A percentile compares a stretch with the other conserved stretches of the same genome.
These are phyloP conservation scores for Gamarada debralockiae DNA, from an alignment of 495 filamentous ascomycete species.

Conservation along the genomic window DNA sequence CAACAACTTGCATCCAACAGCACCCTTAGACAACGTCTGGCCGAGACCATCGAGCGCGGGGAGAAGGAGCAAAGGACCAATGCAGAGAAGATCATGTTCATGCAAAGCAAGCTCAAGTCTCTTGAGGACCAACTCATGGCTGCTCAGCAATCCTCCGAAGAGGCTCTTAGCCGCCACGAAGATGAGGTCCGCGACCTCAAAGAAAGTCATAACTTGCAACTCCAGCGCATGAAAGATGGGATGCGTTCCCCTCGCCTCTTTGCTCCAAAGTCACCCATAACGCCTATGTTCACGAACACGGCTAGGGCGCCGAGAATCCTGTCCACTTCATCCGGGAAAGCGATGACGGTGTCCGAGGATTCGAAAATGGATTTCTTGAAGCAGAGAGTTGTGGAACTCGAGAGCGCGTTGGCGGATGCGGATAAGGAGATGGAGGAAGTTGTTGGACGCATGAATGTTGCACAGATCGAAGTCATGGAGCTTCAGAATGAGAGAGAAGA, in stretches of 20 bases:
- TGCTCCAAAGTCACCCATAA: slow-evolving; percentile 53
- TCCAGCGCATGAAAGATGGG: slow-evolving; percentile 57
- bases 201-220: slow-evolving; percentile 73
- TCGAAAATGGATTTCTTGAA: slow-evolving; percentile 68
- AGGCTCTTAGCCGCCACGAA: slow-evolving; percentile 75
- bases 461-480: slow-evolving; percentile 90
- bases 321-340: slow-evolving; percentile 32
- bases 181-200: slow-evolving; percentile 73
- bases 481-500: slow-evolving; percentile 90
- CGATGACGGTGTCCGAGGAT: slow-evolving; percentile 34
- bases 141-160: slow-evolving; percentile 85
- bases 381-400: slow-evolving; percentile 72
- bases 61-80: slow-evolving; percentile 80
- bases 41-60: slow-evolving; percentile 78
- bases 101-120: slow-evolving; percentile 73
- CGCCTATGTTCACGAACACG: slow-evolving; percentile 54
- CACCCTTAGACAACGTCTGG: slow-evolving; percentile 72
- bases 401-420: slow-evolving; percentile 74
- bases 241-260: slow-evolving; percentile 38
- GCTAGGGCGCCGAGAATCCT: slow-evolving; percentile 52
- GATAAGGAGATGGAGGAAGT: slow-evolving; percentile 95
- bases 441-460: slow-evolving; percentile 83
- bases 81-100: slow-evolving; percentile 71
- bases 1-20: slow-evolving; percentile 74
- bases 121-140: slow-evolving; percentile 80